Evolutionary conservation across 352 stramenopile genomes (phyloP), one percentile per base, ranked within the genome.

Genomic region (Plasmopara viticola): DNA sequence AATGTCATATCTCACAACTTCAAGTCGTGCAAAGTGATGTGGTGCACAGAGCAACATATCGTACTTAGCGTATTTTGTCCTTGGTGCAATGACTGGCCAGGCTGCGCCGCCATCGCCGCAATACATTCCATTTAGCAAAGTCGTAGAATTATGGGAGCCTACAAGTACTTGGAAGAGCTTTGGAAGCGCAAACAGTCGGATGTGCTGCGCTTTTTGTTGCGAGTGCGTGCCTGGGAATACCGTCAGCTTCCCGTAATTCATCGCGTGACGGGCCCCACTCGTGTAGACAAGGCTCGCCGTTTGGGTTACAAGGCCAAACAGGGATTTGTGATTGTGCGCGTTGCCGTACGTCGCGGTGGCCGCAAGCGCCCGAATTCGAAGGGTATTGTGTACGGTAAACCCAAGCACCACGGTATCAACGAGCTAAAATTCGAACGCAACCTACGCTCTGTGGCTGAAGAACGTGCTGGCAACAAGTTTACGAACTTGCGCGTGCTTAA

Each of bases 261-360:
- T 74, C 92, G 94, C 55, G 71, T 97, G 66, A 95, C 81, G 60
- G 78, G 84, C 42, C 97, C 97, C 43, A 97, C 97, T 48, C 95
- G 97, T 74, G 87, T 98, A 57, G 96, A 99, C 77, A 99, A 99
- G 94, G 97, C 97, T 38, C 97, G 98, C 67, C 93, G 94, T 70
- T 89, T 99, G 41, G 97, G 97, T 25, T 99, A 99, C 94, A 99
- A 99, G 92, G 96, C 97, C 75, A 99, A 99, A 94, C 97, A 99
- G 83, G 96, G 97, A 72, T 99, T 89, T 66, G 95, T 98, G 45
- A 85, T 99, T 58, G 97, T 98, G 61, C 95, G 97, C 51, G 93
- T 97, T 38, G 96, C 94, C 62, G 95, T 99, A 43, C 94, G 97
- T 81, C 94, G 97, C 66, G 97, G 97, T 82, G 96, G 96, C 78